Conservation (phyloP, 2,329 filamentous ascomycete genomes). For the Emericellopsis cladophorae region DNA sequence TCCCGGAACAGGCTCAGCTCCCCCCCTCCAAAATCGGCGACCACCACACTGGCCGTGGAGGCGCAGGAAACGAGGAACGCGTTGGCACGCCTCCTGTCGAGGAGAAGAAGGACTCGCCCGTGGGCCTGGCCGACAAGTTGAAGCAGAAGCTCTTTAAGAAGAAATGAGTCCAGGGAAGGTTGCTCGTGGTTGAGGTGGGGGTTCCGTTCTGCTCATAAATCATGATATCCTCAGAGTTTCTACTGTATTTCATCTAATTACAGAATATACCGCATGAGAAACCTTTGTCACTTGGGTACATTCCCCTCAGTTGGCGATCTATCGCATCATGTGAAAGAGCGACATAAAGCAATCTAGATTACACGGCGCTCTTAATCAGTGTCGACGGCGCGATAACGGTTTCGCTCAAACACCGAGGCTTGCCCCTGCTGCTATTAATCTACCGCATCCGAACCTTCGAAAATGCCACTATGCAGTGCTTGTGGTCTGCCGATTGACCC, state of each 20-base stretch:
- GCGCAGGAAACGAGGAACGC: slow-evolving; percentile 41
- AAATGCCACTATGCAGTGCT: too few relatives aligned
- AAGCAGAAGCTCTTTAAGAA: slow-evolving; percentile 43
- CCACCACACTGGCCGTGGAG: slow-evolving; percentile 47
- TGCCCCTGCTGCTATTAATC: too few relatives aligned
- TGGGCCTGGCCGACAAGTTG: slow-evolving; percentile 41
- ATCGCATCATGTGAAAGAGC: too few relatives aligned
- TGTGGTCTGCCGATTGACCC: too few relatives aligned
- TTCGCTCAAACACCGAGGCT: too few relatives aligned
- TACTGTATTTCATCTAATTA: neutral
- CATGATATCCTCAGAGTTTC: neutral
- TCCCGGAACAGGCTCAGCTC: slow-evolving; percentile 39
- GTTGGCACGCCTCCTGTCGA: slow-evolving; percentile 6
- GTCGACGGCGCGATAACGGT: too few relatives aligned
- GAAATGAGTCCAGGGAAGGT: slow-evolving; percentile 17
- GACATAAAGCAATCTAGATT: too few relatives aligned
- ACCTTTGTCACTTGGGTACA: too few relatives aligned
- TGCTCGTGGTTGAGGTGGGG: neutral
- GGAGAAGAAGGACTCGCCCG: slow-evolving; percentile 17
- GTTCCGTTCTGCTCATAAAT: neutral
- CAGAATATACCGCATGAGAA: too few relatives aligned
- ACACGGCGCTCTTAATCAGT: too few relatives aligned
- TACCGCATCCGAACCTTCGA: too few relatives aligned
- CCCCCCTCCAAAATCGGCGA: slow-evolving; percentile 15
- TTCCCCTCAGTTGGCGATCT: too few relatives aligned